Evolutionary conservation across 805 yeast species (phyloP).

Genomic region (Wickerhamomyces strasburgensis): DNA sequence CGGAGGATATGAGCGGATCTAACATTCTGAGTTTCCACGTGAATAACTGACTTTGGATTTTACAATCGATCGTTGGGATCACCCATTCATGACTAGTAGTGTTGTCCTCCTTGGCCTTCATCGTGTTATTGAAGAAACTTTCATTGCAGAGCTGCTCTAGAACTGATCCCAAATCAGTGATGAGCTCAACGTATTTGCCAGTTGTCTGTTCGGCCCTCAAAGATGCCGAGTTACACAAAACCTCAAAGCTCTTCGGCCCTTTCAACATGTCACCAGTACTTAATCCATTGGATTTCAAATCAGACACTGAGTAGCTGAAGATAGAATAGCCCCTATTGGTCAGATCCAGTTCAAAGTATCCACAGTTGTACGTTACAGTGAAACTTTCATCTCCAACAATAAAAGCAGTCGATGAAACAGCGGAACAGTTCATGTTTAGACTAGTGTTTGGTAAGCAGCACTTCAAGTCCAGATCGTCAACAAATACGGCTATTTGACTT

Average conservation of each 20-base stretch:
- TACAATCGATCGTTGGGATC: slow-evolving; percentile 4
- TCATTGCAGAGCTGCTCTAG: not conserved
- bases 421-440: slow-evolving; percentile 6
- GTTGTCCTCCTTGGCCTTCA: not conserved
- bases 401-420: slow-evolving; percentile 4
- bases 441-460: slow-evolving; percentile 5
- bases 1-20: slow-evolving; percentile 9
- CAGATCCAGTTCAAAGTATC: slow-evolving; percentile 12
- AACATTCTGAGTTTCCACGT: slow-evolving; percentile 11
- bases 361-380: slow-evolving; percentile 5
- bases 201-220: slow-evolving; percentile 9
- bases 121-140: not conserved
- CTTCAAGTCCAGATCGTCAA: slow-evolving; percentile 12
- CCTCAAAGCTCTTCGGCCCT: slow-evolving; percentile 4
- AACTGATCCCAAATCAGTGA: slow-evolving; percentile 4
- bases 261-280: not conserved
- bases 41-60: slow-evolving; percentile 3
- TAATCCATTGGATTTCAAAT: slow-evolving; percentile 2
- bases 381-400: not conserved
- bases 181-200: slow-evolving; percentile 2
- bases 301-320: slow-evolving; percentile 11
- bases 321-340: slow-evolving; percentile 8
- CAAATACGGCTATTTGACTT: slow-evolving; percentile 5
- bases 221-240: slow-evolving; percentile 5
- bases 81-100: no score